phyloP scores from a whole-genome alignment of 2,329 filamentous ascomycete genomes.

The Trichoderma atroviride region DNA sequence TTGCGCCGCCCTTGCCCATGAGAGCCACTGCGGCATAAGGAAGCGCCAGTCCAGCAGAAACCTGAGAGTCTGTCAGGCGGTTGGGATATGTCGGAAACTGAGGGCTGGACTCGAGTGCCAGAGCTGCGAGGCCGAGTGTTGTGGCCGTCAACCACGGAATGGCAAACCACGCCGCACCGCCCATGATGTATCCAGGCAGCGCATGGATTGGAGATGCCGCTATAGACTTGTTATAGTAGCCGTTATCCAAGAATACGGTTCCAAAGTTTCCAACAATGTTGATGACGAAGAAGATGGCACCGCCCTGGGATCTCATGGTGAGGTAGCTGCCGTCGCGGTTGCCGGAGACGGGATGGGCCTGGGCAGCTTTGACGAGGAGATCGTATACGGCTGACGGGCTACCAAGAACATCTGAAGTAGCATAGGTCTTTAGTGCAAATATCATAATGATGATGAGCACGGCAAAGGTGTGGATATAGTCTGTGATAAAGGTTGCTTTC shows the following conservation, averaged over 20 bases:
- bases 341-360: conserved; percentile 72
- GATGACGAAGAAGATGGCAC: conserved; percentile 88
- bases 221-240: conserved; percentile 93
- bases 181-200: conserved; percentile 84
- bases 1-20: conserved; percentile 78
- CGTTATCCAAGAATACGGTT: conserved; percentile 83
- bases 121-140: conserved; percentile 80
- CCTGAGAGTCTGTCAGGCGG: conserved; percentile 72
- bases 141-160: conserved; percentile 90
- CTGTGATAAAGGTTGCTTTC: conserved; percentile 85
- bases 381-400: conserved; percentile 80
- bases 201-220: conserved; percentile 83
- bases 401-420: conserved; percentile 70
- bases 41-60: conserved; percentile 80
- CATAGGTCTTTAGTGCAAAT: conserved; percentile 81
- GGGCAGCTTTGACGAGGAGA: conserved; percentile 68
- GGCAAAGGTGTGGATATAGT: conserved; percentile 85
- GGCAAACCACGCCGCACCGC: conserved; percentile 87
- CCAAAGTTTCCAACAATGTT: conserved; percentile 83
- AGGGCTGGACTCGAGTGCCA: conserved; percentile 75
- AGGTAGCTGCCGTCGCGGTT: conserved; percentile 82
- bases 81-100: conserved; percentile 72
- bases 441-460: conserved; percentile 83
- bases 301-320: conserved; percentile 73
- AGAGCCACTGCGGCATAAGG: conserved; percentile 84